Evolutionary conservation across 495 filamentous ascomycete species (phyloP), one percentile per base, ranked within the genome.

Genomic region (Talaromyces thailandensis): DNA sequence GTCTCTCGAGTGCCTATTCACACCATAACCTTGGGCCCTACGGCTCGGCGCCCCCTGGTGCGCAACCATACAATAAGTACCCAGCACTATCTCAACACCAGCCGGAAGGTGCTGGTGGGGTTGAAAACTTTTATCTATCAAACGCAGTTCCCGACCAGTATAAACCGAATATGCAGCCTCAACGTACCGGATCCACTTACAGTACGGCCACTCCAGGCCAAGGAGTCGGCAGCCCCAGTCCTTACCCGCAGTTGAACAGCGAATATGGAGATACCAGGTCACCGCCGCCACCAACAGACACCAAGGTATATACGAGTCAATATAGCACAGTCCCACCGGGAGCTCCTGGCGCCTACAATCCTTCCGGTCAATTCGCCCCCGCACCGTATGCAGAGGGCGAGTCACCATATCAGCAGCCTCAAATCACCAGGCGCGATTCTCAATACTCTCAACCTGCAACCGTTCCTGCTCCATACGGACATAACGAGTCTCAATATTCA

Each of bases 1-100:
- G 94, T 14, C 79, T 98, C 8, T 94, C 92, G 2, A 94, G 87
- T 68, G 92, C 94, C 2, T 98, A 98, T 72, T 88, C 86, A 64
- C 91, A 96, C 66, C 90, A 92, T 64, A 85, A 75, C 3, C 52
- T 82, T 18, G 76, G 81, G 29, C 66, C 64, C 1, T 79, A 81
- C 69, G 74, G 77, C 16, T 65, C 76, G 4, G 68, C 71, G 28
- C 74, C 75, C 21, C 77, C 79, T 14, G 76, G 80, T 50, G 81
- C 87, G 63, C 75, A 83, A 31, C 73, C 79, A 37, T 78, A 86
- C 0, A 82, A 75, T 26, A 81, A 90, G 25, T 93, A 94, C 72
- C 86, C 89, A 18, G 79, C 81, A 6, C 77, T 93, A 64, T 77
- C 86, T 31, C 62, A 81, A 16, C 81, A 78, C 45, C 71, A 75